Evolutionary conservation across 1,284 basidiomycete species (phyloP), one percentile per base, ranked within the genome.

Genomic region (Pseudozyma tsukubaensis): DNA sequence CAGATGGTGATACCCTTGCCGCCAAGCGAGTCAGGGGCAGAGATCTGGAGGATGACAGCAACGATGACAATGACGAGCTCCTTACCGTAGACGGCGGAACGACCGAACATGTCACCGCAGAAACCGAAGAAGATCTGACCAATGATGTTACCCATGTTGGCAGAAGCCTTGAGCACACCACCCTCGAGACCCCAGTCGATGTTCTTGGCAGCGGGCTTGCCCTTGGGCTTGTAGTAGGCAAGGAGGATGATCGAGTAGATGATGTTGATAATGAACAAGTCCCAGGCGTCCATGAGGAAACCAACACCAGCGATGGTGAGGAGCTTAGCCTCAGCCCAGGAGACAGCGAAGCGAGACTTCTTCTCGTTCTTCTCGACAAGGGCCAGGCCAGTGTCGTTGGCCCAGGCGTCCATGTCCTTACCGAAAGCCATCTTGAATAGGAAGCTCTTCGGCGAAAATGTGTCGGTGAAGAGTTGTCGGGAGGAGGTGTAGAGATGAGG

Each of bases 241-340:
- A 73, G 52, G 39, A 82, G 72, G 57, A 79, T 71, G 76, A 82
- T 77, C 21, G 80, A 54, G 67, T 82, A 80, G 62, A 81, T 79
- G 57, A 82, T 70, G 74, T 82, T 82, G 75, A 82, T 76, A 63
- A 82, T 80, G 75, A 82, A 82, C 18, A 82, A 62, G 42, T 82
- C 80, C 70, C 79, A 81, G 29, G 78, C 78, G 60, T 81, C 80
- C 78, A 82, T 79, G 49, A 82, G 64, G 77, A 82, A 82, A 72
- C 80, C 80, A 36, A 80, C 80, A 78, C 79, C 79, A 35, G 80
- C 79, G 51, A 82, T 79, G 67, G 65, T 58, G 62, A 82, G 77
- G 7, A 82, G 72, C 70, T 82, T 82, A 50, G 68, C 61, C 67
- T 82, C 80, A 40, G 75, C 72, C 79, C 77, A 79, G 14, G 77